Evolutionary conservation across 768 basidiomycete genomes (phyloP).

Genomic region (Cystobasidium ongulense): DNA sequence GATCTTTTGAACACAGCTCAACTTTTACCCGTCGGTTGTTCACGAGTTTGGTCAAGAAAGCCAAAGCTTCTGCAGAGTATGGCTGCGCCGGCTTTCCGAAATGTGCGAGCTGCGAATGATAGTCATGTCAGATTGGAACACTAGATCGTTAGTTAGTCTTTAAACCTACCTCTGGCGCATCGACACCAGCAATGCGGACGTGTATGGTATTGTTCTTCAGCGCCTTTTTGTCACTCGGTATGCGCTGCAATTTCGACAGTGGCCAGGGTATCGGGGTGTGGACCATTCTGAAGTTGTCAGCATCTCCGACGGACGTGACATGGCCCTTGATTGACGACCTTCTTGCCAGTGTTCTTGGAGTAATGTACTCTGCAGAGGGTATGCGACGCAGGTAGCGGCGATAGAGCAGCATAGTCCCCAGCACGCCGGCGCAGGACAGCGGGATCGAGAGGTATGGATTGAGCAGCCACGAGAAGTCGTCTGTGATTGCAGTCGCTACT

Average conservation of each 20-base stretch:
- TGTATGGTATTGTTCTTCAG: constrained; percentile 73
- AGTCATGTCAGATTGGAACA: background rate
- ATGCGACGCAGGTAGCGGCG: constrained; percentile 57
- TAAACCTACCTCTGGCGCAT: constrained; percentile 68
- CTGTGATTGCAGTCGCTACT: background rate
- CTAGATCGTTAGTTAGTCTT: constrained; percentile 37
- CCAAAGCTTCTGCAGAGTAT: constrained; percentile 62
- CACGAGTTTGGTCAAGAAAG: constrained; percentile 59
- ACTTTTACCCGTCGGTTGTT: constrained; percentile 59
- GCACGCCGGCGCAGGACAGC: constrained; percentile 2
- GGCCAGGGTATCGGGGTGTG: constrained; percentile 71
- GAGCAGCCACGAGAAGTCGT: background rate
- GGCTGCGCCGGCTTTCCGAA: constrained; percentile 75
- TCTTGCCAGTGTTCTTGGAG: constrained; percentile 53
- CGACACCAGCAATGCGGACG: constrained; percentile 79
- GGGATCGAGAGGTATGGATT: constrained; percentile 27
- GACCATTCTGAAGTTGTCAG: constrained; percentile 77
- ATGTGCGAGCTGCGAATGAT: constrained; percentile 56
- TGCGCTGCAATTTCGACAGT: constrained; percentile 60
- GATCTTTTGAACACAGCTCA: constrained; percentile 67
- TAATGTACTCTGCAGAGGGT: constrained; percentile 61
- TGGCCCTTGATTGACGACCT: constrained; percentile 66
- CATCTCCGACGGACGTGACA: constrained; percentile 80
- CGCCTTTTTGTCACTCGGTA: constrained; percentile 59
- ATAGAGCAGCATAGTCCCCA: constrained; percentile 44